phyloP scores from a whole-genome alignment of 768 basidiomycete genomes.

The Hygrophorus russula region DNA sequence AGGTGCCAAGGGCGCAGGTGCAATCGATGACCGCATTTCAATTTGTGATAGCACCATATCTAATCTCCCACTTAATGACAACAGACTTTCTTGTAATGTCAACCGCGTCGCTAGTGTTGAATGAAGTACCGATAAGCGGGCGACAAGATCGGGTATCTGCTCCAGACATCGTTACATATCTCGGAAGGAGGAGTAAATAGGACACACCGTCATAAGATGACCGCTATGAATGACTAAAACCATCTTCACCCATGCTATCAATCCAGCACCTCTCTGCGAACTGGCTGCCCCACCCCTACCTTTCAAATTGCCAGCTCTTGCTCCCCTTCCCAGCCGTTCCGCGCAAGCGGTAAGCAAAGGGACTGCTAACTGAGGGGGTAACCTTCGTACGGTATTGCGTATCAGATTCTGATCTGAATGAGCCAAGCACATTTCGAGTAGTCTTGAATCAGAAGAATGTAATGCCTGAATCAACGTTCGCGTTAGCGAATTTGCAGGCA shows the following conservation, averaged over 20 bases:
- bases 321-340: conserved; percentile 74
- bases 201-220: conserved; percentile 85
- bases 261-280: conserved; percentile 58
- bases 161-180: conserved; percentile 2
- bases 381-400: conserved; percentile 72
- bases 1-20: conserved; percentile 42
- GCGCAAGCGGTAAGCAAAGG: conserved; percentile 82
- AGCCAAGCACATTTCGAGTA: conserved; percentile 78
- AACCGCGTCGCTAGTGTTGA: conserved; percentile 70
- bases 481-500: conserved; percentile 80
- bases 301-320: conserved; percentile 59
- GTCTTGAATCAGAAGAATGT: conserved; percentile 83
- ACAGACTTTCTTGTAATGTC: conserved; percentile 71
- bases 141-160: conserved; percentile 89
- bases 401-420: conserved; percentile 79
- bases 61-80: conserved; percentile 79
- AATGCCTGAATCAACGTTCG: conserved; percentile 92
- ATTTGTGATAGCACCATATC: conserved; percentile 94
- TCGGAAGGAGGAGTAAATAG: background rate
- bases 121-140: conserved; percentile 77
- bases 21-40: conserved; percentile 71
- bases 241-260: conserved; percentile 71
- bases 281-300: conserved; percentile 73
- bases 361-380: conserved; percentile 82
- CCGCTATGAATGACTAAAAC: conserved; percentile 81